A percentile compares a stretch with the other conserved stretches of the same genome.
Conservation (phyloP, 108 stramenopile species). For the Licmophora abbreviata region DNA sequence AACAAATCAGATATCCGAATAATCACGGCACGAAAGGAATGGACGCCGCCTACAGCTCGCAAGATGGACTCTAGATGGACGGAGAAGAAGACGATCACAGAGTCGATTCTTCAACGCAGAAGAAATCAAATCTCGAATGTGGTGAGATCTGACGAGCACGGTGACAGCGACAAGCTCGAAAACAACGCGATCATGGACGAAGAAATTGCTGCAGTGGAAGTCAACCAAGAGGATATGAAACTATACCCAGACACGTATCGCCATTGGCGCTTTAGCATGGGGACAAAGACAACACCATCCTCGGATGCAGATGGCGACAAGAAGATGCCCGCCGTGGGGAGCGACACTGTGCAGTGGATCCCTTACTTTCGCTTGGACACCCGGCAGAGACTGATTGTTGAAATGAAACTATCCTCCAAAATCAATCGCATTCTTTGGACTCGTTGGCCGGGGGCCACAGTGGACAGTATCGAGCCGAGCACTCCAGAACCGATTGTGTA, state of each 20-base stretch:
- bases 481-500: no score
- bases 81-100: constrained; percentile 13
- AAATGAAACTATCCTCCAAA: constrained; percentile 59
- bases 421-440: constrained; percentile 53
- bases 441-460: constrained; percentile 57
- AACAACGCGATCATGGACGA: constrained; percentile 4
- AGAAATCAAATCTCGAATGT: neutral
- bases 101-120: neutral
- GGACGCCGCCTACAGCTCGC: constrained; percentile 8
- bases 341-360: constrained; percentile 31
- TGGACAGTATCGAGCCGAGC: constrained; percentile 48
- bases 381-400: constrained; percentile 43
- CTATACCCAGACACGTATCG: constrained; percentile 49
- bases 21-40: constrained; percentile 24
- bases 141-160: neutral
- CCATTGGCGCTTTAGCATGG: constrained; percentile 59
- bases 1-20: constrained; percentile 27
- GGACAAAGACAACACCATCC: neutral
- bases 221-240: constrained; percentile 52
- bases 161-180: neutral
- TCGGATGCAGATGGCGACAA: neutral
- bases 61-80: no score
- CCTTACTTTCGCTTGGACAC: constrained; percentile 48
- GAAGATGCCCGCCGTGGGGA: neutral
- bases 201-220: constrained; percentile 28